These are phyloP conservation scores for Candida hispaniensis DNA, from an alignment of 805 yeast species.

Conservation along the genomic window DNA sequence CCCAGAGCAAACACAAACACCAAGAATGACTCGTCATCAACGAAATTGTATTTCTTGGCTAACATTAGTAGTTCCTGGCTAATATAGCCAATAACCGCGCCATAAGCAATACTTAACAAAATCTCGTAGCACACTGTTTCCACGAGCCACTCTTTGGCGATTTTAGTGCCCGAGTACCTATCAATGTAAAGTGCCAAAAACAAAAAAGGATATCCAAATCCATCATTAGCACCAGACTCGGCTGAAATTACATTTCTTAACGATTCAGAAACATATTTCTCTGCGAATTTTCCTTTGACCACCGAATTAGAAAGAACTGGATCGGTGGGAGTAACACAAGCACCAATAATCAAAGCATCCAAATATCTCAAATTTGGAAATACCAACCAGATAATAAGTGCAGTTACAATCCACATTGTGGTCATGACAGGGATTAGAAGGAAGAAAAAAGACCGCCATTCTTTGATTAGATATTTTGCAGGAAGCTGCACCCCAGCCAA, in stretches of 20 bases:
- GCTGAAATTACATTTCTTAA: slow-evolving; percentile 53
- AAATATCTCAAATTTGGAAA: slow-evolving; percentile 47
- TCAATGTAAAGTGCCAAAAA: slow-evolving; percentile 47
- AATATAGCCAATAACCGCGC: slow-evolving; percentile 42
- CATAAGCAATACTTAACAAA: slow-evolving; percentile 40
- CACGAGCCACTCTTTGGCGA: slow-evolving; percentile 54
- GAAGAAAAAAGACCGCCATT: slow-evolving; percentile 47
- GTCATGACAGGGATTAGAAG: slow-evolving; percentile 62
- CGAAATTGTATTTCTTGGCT: slow-evolving; percentile 41
- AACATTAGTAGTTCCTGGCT: slow-evolving; percentile 42
- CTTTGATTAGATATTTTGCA: slow-evolving; percentile 48
- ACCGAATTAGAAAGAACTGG: slow-evolving; percentile 67
- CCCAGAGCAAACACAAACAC: slow-evolving; percentile 43
- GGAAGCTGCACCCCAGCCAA: slow-evolving; percentile 69
- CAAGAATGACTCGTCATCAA: slow-evolving; percentile 55
- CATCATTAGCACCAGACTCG: slow-evolving; percentile 69
- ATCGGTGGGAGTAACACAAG: slow-evolving; percentile 70
- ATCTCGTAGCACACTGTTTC: slow-evolving; percentile 55
- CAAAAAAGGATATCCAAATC: slow-evolving; percentile 50
- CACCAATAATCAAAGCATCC: slow-evolving; percentile 49
- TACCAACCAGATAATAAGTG: slow-evolving; percentile 49
- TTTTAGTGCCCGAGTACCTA: slow-evolving; percentile 40
- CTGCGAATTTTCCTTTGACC: slow-evolving; percentile 62
- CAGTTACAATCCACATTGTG: slow-evolving; percentile 55
- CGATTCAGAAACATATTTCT: slow-evolving; percentile 48